A percentile compares a stretch with the other conserved stretches of the same genome.
These are phyloP conservation scores for Rhododendron ovatum DNA, from an alignment of 148 eudicot species.

Conservation along the genomic window DNA sequence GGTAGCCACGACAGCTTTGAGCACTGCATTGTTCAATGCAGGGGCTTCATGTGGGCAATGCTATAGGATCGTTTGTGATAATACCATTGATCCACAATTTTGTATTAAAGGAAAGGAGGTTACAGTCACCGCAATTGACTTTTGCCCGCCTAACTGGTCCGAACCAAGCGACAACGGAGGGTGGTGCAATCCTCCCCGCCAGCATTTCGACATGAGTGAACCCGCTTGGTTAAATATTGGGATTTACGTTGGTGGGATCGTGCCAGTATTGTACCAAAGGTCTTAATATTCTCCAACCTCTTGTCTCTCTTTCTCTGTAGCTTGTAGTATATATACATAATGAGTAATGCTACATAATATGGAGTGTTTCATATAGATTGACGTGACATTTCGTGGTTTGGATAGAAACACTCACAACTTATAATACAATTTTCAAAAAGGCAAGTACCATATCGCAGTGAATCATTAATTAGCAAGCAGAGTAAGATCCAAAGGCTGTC, in stretches of 20 bases:
- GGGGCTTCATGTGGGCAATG: conserved; percentile 90
- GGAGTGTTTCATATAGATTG: background rate
- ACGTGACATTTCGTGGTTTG: background rate
- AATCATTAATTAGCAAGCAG: background rate
- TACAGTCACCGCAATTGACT: conserved; percentile 78
- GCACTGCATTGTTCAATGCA: conserved; percentile 75
- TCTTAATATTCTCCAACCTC: conserved; percentile 3
- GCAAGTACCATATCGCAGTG: background rate
- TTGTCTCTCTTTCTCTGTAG: background rate
- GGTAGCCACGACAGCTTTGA: conserved; percentile 72
- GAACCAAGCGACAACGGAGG: conserved; percentile 66
- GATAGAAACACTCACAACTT: background rate
- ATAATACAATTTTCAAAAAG: no score
- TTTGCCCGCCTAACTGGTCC: conserved; percentile 82
- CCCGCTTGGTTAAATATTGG: conserved; percentile 98
- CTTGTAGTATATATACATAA: background rate
- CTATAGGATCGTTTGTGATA: conserved; percentile 73
- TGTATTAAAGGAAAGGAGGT: conserved; percentile 55
- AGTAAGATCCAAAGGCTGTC: background rate
- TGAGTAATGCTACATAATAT: conserved; percentile 69
- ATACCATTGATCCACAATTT: conserved; percentile 39
- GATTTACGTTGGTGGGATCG: conserved; percentile 72
- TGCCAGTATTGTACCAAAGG: conserved; percentile 84
- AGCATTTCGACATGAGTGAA: conserved; percentile 94
- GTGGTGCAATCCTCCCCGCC: conserved; percentile 91